Conservation (phyloP, 495 filamentous ascomycete species). For the Penicillium pulvis region DNA sequence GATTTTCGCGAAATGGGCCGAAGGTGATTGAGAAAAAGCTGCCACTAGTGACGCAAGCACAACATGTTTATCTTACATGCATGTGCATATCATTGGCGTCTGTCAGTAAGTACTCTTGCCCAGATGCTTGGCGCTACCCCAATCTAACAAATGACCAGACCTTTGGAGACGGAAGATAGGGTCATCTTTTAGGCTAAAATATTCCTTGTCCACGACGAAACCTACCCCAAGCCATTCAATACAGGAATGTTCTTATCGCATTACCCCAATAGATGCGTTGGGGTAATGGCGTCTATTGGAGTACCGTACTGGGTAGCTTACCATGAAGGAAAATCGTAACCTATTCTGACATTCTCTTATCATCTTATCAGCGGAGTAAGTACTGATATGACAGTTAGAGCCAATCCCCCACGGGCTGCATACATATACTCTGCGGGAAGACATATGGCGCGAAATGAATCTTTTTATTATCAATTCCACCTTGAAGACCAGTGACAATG, state of each 20-base stretch:
- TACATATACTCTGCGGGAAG: background rate
- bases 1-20: background rate
- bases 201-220: background rate
- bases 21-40: background rate
- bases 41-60: too few species aligned
- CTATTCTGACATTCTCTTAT: constrained; percentile 6
- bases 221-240: background rate
- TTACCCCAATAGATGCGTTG: constrained; percentile 3
- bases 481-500: constrained; percentile 10
- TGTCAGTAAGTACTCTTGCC: background rate
- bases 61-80: background rate
- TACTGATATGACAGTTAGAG: background rate
- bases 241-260: background rate
- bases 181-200: background rate
- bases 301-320: constrained; percentile 3
- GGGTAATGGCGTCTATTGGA: constrained; percentile 7
- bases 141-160: background rate
- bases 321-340: constrained; percentile 1
- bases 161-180: background rate
- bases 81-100: background rate
- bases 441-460: background rate
- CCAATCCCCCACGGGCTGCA: background rate
- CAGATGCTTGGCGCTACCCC: background rate
- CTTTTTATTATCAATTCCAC: background rate
- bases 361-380: background rate